Base-by-base conservation (phyloP, 108 stramenopile species). In the Mediolabrus comicus region DNA sequence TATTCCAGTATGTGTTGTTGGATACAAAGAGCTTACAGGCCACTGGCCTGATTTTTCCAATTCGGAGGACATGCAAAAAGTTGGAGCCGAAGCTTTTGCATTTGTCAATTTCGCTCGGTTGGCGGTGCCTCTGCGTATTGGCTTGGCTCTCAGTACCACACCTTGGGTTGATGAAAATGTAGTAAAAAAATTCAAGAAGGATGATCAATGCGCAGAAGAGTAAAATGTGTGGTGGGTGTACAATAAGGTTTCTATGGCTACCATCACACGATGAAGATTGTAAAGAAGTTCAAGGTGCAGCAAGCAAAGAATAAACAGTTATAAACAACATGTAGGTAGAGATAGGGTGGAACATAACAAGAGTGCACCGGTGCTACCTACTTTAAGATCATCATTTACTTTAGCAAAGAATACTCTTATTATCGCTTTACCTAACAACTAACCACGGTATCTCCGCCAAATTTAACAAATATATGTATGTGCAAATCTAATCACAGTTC, bases 71-170 rank as follows among this genome's bases (percentile, higher is more conserved):
- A 39, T 87, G 53, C 74, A 84, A 51, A 89, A 92, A 66, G 55
- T 95, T 11, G 86, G 87, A n/a, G 91, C 85, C 4, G 91, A 92
- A 77, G 91, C 91, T 6, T 92, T 92, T 85, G 94, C 94, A 11
- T 95, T 95, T 80, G 90, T 91, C 53, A 95, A 92, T 65, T 90
- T 95, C 83, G 94, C 94, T 17, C 71, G 94, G 57, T 88, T 95
- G 58, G 94, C 94, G 4, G 90, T 95, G 17, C 94, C 94, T 8
- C 71, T 95, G 19, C 71, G 94, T 43, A 90, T 95, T 55, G 94
- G 94, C 11, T 63, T 92, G 64, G 94, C 90, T 26, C 58, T 92
- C 58, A 81, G 84, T 65, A 94, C 93, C 3, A 89, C 90, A 11
- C 71, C 75, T 5, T 94, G 90, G 90, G 79, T 94, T 49, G 84